Percentiles rank a stretch among this genome's conserved stretches.
These are phyloP conservation scores for Saccharum officinarum DNA, from an alignment of 176 grass and related monocot genomes.

Conservation along the genomic window DNA sequence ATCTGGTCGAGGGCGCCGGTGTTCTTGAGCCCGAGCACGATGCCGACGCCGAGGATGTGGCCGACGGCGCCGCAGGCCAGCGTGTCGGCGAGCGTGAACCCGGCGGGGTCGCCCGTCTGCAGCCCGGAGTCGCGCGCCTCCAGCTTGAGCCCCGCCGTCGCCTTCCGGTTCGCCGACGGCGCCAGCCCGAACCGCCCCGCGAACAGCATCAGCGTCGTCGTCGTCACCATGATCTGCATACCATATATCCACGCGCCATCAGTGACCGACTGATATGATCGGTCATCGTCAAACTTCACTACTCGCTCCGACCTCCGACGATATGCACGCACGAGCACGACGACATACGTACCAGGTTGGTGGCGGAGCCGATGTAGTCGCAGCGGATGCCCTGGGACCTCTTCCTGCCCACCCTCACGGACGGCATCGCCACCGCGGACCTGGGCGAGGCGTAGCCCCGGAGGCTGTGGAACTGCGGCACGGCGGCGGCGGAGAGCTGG, in stretches of 20 bases:
- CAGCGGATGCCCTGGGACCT: constrained; percentile 73
- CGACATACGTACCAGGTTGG: constrained; percentile 60
- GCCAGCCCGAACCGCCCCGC: constrained; percentile 92
- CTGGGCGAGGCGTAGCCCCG: constrained; percentile 46
- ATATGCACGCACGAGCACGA: no score
- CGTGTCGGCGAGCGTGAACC: constrained; percentile 91
- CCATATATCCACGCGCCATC: background rate
- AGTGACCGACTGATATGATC: background rate
- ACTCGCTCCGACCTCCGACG: no score
- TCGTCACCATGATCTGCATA: constrained; percentile 81
- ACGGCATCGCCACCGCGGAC: constrained; percentile 52
- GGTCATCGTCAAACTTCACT: no score
- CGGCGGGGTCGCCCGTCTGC: constrained; percentile 91
- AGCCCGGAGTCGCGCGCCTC: constrained; percentile 86
- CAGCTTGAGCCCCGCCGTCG: constrained; percentile 86
- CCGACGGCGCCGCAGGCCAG: constrained; percentile 83
- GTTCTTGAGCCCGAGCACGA: constrained; percentile 93
- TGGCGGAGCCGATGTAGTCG: constrained; percentile 86
- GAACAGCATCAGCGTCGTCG: constrained; percentile 94
- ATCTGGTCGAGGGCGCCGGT: constrained; percentile 69
- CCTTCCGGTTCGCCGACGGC: constrained; percentile 92
- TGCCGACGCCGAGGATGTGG: constrained; percentile 89
- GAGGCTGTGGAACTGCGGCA: constrained; percentile 70
- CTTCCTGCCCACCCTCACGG: constrained; percentile 37
- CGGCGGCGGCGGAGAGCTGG: constrained; percentile 60